phyloP scores from a whole-genome alignment of 2,329 filamentous ascomycete genomes.

The Elsinoe batatas region DNA sequence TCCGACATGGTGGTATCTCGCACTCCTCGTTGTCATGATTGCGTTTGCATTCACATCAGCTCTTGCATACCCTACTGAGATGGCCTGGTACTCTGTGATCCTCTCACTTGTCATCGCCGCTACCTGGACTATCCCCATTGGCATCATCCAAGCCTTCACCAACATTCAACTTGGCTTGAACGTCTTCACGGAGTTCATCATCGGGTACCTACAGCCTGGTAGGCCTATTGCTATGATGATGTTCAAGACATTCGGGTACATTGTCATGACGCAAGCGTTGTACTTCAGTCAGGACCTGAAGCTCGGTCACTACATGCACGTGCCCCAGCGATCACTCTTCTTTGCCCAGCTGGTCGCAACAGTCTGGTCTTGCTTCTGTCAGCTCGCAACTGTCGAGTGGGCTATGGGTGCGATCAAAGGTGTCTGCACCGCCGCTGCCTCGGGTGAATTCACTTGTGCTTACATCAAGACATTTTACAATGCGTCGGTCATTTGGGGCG shows the following conservation, averaged over 20 bases:
- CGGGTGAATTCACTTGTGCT: conserved; percentile 84
- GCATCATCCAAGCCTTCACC: conserved; percentile 86
- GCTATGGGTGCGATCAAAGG: conserved; percentile 70
- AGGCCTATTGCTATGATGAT: conserved; percentile 88
- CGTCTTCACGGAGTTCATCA: conserved; percentile 46
- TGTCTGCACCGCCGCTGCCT: conserved; percentile 66
- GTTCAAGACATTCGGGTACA: conserved; percentile 79
- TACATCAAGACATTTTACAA: conserved; percentile 85
- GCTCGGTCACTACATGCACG: conserved; percentile 81
- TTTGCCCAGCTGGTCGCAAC: conserved; percentile 69
- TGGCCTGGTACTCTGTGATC: conserved; percentile 77
- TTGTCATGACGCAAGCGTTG: conserved; percentile 54
- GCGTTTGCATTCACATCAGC: conserved; percentile 16
- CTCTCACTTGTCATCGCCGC: conserved; percentile 68
- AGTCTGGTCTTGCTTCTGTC: conserved; percentile 65
- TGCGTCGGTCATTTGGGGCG: conserved; percentile 76
- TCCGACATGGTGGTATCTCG: conserved; percentile 64
- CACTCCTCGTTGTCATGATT: conserved; percentile 17
- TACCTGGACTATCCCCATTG: conserved; percentile 77
- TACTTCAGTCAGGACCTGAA: conserved; percentile 85
- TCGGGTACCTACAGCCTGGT: conserved; percentile 71
- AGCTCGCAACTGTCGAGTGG: conserved; percentile 81
- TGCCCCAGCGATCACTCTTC: conserved; percentile 69
- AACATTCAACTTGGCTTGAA: conserved; percentile 39
- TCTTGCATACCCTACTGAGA: conserved; percentile 58